These are phyloP conservation scores for Mycena kentingensis DNA, from an alignment of 768 basidiomycete species.

Conservation along the genomic window DNA sequence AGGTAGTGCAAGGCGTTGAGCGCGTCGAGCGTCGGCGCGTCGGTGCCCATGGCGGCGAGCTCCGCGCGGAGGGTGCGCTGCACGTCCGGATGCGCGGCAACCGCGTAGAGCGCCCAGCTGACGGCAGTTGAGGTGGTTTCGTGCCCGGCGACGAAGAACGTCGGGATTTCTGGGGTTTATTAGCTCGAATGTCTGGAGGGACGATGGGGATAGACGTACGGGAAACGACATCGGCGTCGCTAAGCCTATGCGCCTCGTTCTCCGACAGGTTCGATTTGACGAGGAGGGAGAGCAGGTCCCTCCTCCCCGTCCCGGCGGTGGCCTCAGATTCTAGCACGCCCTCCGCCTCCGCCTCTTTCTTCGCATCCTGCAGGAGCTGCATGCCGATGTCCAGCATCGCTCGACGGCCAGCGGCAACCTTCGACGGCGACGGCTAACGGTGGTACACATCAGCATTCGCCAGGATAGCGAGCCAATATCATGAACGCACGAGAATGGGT, in stretches of 20 bases:
- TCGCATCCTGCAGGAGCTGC: not conserved
- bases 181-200: constrained; percentile 8
- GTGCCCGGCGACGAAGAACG: constrained; percentile 16
- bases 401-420: not conserved
- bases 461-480: not conserved
- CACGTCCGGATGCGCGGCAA: not conserved
- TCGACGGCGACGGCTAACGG: not conserved
- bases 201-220: constrained; percentile 1
- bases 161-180: constrained; percentile 34
- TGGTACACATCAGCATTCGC: not conserved
- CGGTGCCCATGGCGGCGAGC: not conserved
- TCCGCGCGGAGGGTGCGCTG: constrained; percentile 1
- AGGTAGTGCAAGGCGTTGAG: constrained; percentile 51
- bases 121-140: not conserved
- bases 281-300: constrained; percentile 48
- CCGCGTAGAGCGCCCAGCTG: not conserved
- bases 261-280: constrained; percentile 50
- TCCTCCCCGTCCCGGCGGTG: not conserved
- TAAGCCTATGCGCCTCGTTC: constrained; percentile 44
- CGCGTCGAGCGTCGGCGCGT: constrained; percentile 13
- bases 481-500: not conserved
- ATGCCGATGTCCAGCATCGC: constrained; percentile 2
- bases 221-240: constrained; percentile 5
- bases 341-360: not conserved
- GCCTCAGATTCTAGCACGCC: not conserved